Evolutionary conservation across 805 yeast species (phyloP).

Genomic region (Cyberlindnera mycetangii): DNA sequence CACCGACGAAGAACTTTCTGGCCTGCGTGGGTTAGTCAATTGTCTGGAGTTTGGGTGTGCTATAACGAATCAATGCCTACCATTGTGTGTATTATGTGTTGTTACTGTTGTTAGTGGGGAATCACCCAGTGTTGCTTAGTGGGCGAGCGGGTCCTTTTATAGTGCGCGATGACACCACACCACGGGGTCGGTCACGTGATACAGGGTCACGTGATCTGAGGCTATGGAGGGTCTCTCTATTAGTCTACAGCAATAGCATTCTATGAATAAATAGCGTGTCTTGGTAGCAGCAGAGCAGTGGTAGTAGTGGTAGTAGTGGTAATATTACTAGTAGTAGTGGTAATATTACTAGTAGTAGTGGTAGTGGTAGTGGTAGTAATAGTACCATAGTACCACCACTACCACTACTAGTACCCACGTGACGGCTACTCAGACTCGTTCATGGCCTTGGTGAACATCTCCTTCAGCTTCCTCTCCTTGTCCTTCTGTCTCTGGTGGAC

Average conservation of each 20-base stretch:
- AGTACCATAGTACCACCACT: too few species aligned
- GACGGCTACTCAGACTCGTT: conserved; percentile 5
- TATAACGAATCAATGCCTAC: background rate
- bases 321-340: too few species aligned
- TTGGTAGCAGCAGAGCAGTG: too few species aligned
- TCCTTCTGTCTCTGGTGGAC: conserved; percentile 29
- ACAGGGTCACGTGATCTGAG: background rate
- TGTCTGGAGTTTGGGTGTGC: background rate
- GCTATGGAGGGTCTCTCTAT: too few species aligned
- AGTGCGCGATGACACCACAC: too few species aligned
- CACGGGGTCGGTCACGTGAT: too few species aligned
- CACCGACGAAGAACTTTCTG: conserved; percentile 95
- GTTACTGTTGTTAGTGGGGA: too few species aligned
- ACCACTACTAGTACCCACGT: background rate
- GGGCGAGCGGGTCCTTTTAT: too few species aligned
- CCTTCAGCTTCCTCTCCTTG: conserved; percentile 42
- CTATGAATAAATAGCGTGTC: background rate
- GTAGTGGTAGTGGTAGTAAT: too few species aligned
- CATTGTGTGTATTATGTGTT: conserved; percentile 1
- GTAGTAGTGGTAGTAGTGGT: too few species aligned
- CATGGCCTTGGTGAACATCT: conserved; percentile 32
- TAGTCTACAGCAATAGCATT: background rate
- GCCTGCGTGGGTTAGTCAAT: conserved; percentile 41
- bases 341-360: too few species aligned
- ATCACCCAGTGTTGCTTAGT: too few species aligned